phyloP scores from a whole-genome alignment of 768 basidiomycete species.

The Daedaleopsis nitida region DNA sequence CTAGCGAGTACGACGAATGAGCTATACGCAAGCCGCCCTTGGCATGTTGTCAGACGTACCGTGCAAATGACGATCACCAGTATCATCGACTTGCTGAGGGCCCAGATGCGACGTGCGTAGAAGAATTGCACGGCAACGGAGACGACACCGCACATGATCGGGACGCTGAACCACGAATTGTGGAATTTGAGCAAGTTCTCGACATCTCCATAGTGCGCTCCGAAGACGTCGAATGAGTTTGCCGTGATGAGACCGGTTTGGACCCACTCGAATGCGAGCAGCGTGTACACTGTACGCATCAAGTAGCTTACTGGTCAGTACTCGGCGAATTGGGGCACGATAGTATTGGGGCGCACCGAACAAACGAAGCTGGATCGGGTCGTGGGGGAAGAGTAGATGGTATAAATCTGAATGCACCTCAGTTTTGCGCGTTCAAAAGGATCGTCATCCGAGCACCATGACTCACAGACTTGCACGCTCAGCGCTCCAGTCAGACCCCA shows the following conservation, averaged over 20 bases:
- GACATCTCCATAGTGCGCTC: conserved; percentile 9
- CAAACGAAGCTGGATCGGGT: conserved; percentile 1
- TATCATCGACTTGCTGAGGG: conserved; percentile 1
- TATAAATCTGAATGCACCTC: conserved; percentile 1
- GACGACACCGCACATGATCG: conserved; percentile 14
- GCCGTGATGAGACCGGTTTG: conserved; percentile 16
- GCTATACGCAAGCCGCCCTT: no score
- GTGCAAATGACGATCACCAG: conserved; percentile 2
- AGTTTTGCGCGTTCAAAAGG: not conserved
- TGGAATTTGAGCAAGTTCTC: conserved; percentile 2
- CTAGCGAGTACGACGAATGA: not conserved
- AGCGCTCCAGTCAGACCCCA: conserved; percentile 4
- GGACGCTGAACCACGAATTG: conserved; percentile 17
- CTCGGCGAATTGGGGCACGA: no score
- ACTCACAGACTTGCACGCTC: conserved; percentile 7
- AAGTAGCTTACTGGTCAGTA: no score
- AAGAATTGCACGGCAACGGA: conserved; percentile 10
- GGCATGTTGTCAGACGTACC: not conserved
- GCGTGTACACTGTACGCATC: conserved; percentile 4
- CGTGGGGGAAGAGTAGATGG: conserved; percentile 6
- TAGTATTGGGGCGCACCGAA: not conserved
- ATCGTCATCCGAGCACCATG: not conserved
- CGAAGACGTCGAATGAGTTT: conserved; percentile 2
- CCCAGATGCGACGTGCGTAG: conserved; percentile 14
- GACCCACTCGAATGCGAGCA: conserved; percentile 11